A percentile compares a stretch with the other conserved stretches of the same genome.
phyloP scores from a whole-genome alignment of 768 basidiomycete genomes.

The Suillus brevipes region DNA sequence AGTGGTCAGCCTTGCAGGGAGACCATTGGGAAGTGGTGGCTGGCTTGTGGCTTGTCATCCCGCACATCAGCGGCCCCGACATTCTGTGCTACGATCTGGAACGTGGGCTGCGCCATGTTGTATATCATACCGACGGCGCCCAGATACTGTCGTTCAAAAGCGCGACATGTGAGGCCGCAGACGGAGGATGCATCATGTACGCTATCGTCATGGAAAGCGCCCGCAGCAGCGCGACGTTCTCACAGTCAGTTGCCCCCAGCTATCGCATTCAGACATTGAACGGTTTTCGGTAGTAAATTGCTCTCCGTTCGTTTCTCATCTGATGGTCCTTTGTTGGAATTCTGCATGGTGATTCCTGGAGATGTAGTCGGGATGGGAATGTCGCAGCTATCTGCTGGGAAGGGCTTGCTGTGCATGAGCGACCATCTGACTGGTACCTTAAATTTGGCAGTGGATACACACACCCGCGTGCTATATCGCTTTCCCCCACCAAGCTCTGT shows the following conservation, averaged over 20 bases:
- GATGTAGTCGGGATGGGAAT: constrained; percentile 1
- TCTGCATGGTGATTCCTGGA: neutral
- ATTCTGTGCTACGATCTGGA: constrained; percentile 2
- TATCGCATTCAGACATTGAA: neutral
- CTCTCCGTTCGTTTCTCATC: neutral
- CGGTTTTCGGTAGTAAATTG: neutral
- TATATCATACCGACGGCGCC: neutral
- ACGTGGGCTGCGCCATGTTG: neutral
- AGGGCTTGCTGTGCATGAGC: constrained; percentile 1
- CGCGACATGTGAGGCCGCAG: neutral
- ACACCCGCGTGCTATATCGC: neutral
- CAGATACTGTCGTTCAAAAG: neutral
- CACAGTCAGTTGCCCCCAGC: neutral
- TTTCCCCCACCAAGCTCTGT: neutral
- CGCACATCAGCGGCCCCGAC: neutral
- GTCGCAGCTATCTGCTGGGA: constrained; percentile 1
- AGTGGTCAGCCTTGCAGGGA: constrained; percentile 3
- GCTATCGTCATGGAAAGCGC: neutral
- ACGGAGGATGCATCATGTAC: neutral
- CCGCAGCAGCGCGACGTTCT: neutral
- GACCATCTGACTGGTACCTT: constrained; percentile 4
- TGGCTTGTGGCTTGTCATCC: constrained; percentile 1
- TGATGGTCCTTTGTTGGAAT: neutral
- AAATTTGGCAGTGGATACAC: neutral
- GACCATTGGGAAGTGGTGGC: constrained; percentile 6